These are phyloP conservation scores for Ascoidea tarda DNA, from an alignment of 805 yeast species.

Conservation along the genomic window DNA sequence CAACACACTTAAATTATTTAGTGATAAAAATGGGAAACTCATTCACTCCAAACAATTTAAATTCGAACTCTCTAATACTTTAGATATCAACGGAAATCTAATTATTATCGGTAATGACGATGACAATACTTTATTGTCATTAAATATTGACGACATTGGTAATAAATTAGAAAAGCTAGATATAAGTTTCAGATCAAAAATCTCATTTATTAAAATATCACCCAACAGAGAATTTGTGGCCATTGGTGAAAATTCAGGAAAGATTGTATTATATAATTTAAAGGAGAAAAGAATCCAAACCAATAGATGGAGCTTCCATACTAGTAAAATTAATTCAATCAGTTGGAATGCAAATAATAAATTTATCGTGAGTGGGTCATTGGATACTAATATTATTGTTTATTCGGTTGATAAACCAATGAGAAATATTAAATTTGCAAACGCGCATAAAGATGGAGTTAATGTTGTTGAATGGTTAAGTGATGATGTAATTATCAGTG, in stretches of 20 bases:
- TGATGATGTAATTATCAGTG: constrained; percentile 39
- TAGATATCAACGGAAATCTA: constrained; percentile 26
- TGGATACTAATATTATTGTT: constrained; percentile 70
- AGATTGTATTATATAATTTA: constrained; percentile 58
- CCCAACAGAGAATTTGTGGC: constrained; percentile 60
- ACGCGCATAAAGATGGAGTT: constrained; percentile 86
- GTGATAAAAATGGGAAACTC: constrained; percentile 16
- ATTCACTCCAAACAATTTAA: constrained; percentile 18
- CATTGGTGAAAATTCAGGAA: constrained; percentile 79
- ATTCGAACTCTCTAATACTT: constrained; percentile 26
- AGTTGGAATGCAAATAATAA: constrained; percentile 69
- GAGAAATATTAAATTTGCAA: constrained; percentile 55
- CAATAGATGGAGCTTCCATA: constrained; percentile 93
- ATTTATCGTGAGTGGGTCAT: constrained; percentile 62
- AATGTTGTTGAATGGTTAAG: constrained; percentile 55
- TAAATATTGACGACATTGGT: constrained; percentile 16
- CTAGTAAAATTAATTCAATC: constrained; percentile 64
- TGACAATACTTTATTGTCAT: constrained; percentile 26
- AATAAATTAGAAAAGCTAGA: too few relatives aligned
- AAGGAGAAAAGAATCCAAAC: constrained; percentile 46
- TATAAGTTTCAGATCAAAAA: constrained; percentile 14
- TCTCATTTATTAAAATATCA: constrained; percentile 52
- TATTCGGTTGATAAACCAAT: constrained; percentile 72
- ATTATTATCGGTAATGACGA: constrained; percentile 37
- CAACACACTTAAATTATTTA: constrained; percentile 20